These are phyloP conservation scores for Brasilioporus rufonigricans DNA, from an alignment of 768 basidiomycete genomes.

Conservation along the genomic window DNA sequence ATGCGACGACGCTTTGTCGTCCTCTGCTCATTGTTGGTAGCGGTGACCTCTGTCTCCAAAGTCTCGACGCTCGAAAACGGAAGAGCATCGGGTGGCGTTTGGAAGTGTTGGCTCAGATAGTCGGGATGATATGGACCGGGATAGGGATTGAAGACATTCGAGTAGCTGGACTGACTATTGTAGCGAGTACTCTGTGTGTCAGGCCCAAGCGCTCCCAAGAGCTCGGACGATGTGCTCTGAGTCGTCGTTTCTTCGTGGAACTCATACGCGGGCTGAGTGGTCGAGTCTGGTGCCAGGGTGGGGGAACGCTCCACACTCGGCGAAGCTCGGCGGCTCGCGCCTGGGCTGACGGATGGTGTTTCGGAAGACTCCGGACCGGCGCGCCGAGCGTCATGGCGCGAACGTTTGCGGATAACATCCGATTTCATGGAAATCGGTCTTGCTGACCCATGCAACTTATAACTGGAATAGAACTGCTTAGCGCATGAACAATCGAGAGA, in stretches of 20 bases:
- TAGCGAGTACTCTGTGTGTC: constrained; percentile 26
- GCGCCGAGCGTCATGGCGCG: constrained; percentile 75
- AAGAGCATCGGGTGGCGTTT: constrained; percentile 46
- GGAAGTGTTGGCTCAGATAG: constrained; percentile 54
- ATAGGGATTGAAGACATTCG: constrained; percentile 44
- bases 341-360: constrained; percentile 74
- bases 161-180: constrained; percentile 29
- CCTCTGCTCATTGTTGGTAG: constrained; percentile 33
- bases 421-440: constrained; percentile 91
- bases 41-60: constrained; percentile 41
- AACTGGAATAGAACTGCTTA: constrained; percentile 37
- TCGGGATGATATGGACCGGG: constrained; percentile 79
- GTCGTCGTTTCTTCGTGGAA: constrained; percentile 44
- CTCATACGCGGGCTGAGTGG: constrained; percentile 55
- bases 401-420: constrained; percentile 85
- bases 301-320: constrained; percentile 61
- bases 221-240: constrained; percentile 47
- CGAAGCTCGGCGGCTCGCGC: constrained; percentile 70
- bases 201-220: constrained; percentile 45
- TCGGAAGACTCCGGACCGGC: constrained; percentile 52
- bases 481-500: neutral
- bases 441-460: constrained; percentile 82
- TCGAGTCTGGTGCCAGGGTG: constrained; percentile 68
- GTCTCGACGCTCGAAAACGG: constrained; percentile 51
- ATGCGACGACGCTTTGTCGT: constrained; percentile 67